Percentiles rank a stretch among this genome's conserved stretches.
These are phyloP conservation scores for Colletotrichum kahawae DNA, from an alignment of 2,329 filamentous ascomycete genomes.

Conservation along the genomic window DNA sequence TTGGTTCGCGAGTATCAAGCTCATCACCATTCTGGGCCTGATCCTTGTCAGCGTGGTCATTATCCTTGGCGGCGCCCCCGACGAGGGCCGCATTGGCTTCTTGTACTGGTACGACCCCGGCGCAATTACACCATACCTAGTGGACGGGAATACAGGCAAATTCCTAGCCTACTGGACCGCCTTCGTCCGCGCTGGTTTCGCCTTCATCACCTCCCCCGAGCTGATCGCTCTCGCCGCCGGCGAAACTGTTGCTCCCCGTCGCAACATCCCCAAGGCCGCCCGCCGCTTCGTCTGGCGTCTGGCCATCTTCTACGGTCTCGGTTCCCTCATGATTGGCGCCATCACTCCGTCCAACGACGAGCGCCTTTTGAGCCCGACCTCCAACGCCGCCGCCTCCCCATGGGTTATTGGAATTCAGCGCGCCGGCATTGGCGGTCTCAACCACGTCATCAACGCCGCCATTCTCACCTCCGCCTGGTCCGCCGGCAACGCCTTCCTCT, in stretches of 20 bases:
- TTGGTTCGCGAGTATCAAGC: conserved; percentile 65
- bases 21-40: conserved; percentile 62
- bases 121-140: conserved; percentile 54
- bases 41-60: conserved; percentile 62
- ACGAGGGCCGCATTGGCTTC: conserved; percentile 48
- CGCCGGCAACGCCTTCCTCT: conserved; percentile 67
- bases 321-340: conserved; percentile 65
- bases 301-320: conserved; percentile 67
- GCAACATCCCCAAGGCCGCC: conserved; percentile 70
- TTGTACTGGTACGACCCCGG: conserved; percentile 42
- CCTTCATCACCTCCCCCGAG: conserved; percentile 68
- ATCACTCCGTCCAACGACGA: conserved; percentile 69
- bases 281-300: conserved; percentile 67
- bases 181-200: conserved; percentile 63
- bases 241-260: conserved; percentile 67
- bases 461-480: conserved; percentile 70
- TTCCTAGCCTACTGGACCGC: conserved; percentile 66
- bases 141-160: conserved; percentile 49
- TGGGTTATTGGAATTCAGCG: conserved; percentile 73
- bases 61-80: conserved; percentile 60
- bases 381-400: conserved; percentile 65
- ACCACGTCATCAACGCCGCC: conserved; percentile 71
- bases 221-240: conserved; percentile 68
- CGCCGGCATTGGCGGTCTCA: conserved; percentile 66
- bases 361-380: conserved; percentile 61